Evolutionary conservation across 2,329 filamentous ascomycete species (phyloP).

Genomic region (Mycosphaerella sp.): DNA sequence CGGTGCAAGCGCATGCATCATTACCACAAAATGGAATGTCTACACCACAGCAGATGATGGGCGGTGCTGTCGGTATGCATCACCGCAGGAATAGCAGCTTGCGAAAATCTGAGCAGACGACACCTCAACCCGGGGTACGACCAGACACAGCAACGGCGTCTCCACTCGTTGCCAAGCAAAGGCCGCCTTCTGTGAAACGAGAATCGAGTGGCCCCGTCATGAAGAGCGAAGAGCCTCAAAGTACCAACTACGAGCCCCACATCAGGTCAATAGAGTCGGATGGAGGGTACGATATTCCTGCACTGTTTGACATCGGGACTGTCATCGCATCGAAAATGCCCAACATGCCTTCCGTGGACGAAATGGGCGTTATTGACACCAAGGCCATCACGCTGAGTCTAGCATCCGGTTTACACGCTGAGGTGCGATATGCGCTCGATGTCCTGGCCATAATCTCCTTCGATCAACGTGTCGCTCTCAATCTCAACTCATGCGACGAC

Average conservation of each 20-base stretch:
- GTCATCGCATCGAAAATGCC: conserved; percentile 65
- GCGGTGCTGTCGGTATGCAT: conserved; percentile 31
- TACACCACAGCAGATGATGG: conserved; percentile 42
- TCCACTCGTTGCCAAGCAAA: conserved; percentile 27
- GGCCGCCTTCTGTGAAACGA: conserved; percentile 30
- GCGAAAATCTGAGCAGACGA: conserved; percentile 29
- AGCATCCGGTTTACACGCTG: conserved; percentile 80
- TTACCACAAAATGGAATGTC: conserved; percentile 44
- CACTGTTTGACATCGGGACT: conserved; percentile 57
- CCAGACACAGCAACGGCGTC: conserved; percentile 26
- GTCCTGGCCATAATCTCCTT: conserved; percentile 68
- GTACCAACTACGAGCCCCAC: conserved; percentile 30
- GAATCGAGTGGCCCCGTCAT: conserved; percentile 26
- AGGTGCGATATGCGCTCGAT: conserved; percentile 86
- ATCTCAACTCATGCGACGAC: conserved; percentile 74
- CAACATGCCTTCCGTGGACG: conserved; percentile 64
- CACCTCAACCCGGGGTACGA: conserved; percentile 23
- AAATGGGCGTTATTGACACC: conserved; percentile 84
- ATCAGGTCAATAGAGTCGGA: conserved; percentile 33
- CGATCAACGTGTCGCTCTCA: conserved; percentile 57
- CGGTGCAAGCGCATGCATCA: conserved; percentile 43
- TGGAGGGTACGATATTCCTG: conserved; percentile 66
- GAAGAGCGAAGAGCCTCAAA: conserved; percentile 33
- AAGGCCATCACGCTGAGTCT: conserved; percentile 83
- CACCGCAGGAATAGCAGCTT: conserved; percentile 32